These are phyloP conservation scores for Chalciporus sphaerocephalus DNA, from an alignment of 768 basidiomycete genomes.

Conservation along the genomic window DNA sequence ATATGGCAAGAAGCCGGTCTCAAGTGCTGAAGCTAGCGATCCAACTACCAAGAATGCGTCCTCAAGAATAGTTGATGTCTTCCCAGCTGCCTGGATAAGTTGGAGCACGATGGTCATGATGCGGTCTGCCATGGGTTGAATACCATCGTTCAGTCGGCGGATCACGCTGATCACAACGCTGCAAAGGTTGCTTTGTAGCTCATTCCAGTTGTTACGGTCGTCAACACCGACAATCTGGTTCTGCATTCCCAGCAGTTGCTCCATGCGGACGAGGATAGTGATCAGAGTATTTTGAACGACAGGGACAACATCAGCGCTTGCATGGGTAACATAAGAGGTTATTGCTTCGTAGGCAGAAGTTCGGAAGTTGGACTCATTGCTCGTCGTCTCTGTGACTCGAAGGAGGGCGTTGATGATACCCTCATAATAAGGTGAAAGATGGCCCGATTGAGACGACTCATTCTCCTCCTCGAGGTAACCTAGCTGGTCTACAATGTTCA, in stretches of 20 bases:
- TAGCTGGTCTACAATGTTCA: constrained; percentile 92
- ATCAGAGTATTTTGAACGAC: constrained; percentile 81
- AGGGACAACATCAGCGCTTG: constrained; percentile 71
- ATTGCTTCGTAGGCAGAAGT: constrained; percentile 97
- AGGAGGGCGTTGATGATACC: constrained; percentile 81
- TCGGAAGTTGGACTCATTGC: constrained; percentile 89
- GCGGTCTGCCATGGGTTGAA: constrained; percentile 85
- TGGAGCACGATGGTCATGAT: constrained; percentile 91
- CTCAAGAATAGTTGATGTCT: constrained; percentile 91
- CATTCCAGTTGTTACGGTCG: constrained; percentile 98
- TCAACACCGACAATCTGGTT: constrained; percentile 93
- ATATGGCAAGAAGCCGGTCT: constrained; percentile 75
- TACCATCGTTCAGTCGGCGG: constrained; percentile 76
- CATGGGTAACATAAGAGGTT: constrained; percentile 77
- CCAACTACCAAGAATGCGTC: constrained; percentile 96
- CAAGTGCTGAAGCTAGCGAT: constrained; percentile 78
- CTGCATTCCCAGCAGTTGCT: constrained; percentile 81
- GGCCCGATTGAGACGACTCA: constrained; percentile 48
- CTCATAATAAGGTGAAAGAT: constrained; percentile 86
- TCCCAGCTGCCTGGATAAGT: constrained; percentile 82
- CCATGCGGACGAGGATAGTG: constrained; percentile 85
- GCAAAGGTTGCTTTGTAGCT: constrained; percentile 93
- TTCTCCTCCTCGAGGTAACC: constrained; percentile 65
- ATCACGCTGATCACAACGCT: constrained; percentile 82
- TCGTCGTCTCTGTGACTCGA: constrained; percentile 76